Evolutionary conservation across 2,329 filamentous ascomycete species (phyloP).

Genomic region (Karstenula rhodostoma): DNA sequence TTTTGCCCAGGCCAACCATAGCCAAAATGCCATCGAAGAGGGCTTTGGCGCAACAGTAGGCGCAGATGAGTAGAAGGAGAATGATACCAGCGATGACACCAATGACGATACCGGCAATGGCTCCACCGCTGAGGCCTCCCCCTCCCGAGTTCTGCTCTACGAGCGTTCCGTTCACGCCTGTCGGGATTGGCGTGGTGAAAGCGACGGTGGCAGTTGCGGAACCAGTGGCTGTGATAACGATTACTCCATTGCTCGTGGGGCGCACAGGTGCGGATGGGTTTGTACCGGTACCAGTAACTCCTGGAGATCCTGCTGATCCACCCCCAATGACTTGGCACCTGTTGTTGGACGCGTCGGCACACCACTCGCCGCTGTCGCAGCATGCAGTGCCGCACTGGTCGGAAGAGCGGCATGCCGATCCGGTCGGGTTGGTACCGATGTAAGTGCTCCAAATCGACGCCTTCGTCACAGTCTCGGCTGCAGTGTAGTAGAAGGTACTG

Average conservation of each 20-base stretch:
- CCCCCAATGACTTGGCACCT: slow-evolving; percentile 66
- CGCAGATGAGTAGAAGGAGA: slow-evolving; percentile 74
- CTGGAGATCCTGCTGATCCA: slow-evolving; percentile 56
- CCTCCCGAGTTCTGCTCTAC: slow-evolving; percentile 37
- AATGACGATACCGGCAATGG: slow-evolving; percentile 83
- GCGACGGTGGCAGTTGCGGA: slow-evolving; percentile 57
- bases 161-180: slow-evolving; percentile 56
- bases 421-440: slow-evolving; percentile 20
- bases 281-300: slow-evolving; percentile 39
- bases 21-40: slow-evolving; percentile 67
- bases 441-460: slow-evolving; percentile 62
- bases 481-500: slow-evolving; percentile 65
- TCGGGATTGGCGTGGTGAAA: slow-evolving; percentile 62
- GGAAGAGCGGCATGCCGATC: slow-evolving; percentile 18
- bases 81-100: slow-evolving; percentile 73
- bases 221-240: slow-evolving; percentile 56
- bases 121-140: slow-evolving; percentile 69
- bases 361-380: slow-evolving; percentile 75
- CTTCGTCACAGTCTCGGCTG: slow-evolving; percentile 62
- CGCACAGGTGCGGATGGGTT: slow-evolving; percentile 60
- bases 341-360: slow-evolving; percentile 56
- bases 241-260: slow-evolving; percentile 63
- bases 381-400: slow-evolving; percentile 65
- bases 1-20: slow-evolving; percentile 68
- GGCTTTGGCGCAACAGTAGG: slow-evolving; percentile 69